Conservation (phyloP, 225 moss, liverwort and hornwort genomes). For the Bryum argenteum region DNA sequence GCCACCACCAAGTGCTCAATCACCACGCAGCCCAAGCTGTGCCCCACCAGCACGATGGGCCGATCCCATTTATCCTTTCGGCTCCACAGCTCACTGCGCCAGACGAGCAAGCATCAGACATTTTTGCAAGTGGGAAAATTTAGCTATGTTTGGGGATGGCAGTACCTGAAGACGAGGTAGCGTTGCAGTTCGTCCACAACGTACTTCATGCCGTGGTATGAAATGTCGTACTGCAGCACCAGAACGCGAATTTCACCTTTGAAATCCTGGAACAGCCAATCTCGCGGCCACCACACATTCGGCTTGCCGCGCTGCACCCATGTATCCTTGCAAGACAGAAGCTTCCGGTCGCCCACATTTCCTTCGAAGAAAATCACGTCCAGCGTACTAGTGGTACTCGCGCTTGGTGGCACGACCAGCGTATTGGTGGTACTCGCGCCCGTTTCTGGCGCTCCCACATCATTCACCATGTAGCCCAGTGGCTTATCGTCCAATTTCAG, state of each 20-base stretch:
- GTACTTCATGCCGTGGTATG: constrained; percentile 26
- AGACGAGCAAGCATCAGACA: not conserved
- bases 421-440: not conserved
- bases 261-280: constrained; percentile 42
- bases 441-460: not conserved
- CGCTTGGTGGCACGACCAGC: too few relatives aligned
- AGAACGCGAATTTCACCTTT: constrained; percentile 38
- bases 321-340: not conserved
- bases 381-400: not conserved
- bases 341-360: not conserved
- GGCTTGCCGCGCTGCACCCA: constrained; percentile 5
- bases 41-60: constrained; percentile 51
- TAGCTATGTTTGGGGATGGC: not conserved
- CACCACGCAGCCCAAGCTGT: constrained; percentile 49
- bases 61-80: constrained; percentile 34
- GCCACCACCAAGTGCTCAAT: constrained; percentile 46
- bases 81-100: constrained; percentile 39
- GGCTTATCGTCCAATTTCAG: constrained; percentile 20
- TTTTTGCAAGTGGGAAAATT: too few relatives aligned
- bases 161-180: constrained; percentile 43
- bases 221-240: constrained; percentile 46
- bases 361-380: too few relatives aligned
- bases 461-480: constrained; percentile 35
- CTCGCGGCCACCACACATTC: constrained; percentile 48
- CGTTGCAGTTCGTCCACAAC: constrained; percentile 40